phyloP scores from a whole-genome alignment of 2,329 filamentous ascomycete species.

The Phaeosphaeriaceae sp. region DNA sequence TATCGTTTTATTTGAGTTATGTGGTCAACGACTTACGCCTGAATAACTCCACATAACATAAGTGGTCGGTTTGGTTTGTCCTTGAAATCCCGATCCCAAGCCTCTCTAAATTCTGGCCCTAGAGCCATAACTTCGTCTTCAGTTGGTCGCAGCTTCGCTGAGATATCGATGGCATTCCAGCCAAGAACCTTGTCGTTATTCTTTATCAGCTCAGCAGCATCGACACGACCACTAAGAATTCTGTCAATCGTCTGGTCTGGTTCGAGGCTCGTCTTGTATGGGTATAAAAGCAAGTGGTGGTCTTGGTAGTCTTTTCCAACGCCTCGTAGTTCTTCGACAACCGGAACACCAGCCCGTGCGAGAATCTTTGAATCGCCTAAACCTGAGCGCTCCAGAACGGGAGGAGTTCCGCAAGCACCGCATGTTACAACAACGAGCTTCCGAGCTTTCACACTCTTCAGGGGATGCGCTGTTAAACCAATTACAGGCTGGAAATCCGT shows the following conservation, averaged over 20 bases:
- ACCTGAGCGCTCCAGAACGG: slow-evolving; percentile 67
- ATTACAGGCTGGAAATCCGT: slow-evolving; percentile 44
- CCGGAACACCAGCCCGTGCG: slow-evolving; percentile 57
- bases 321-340: slow-evolving; percentile 63
- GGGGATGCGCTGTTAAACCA: slow-evolving; percentile 41
- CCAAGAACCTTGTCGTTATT: slow-evolving; percentile 60
- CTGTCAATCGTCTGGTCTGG: slow-evolving; percentile 61
- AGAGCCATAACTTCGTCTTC: slow-evolving; percentile 60
- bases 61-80: slow-evolving; percentile 55
- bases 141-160: slow-evolving; percentile 62
- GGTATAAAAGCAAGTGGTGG: slow-evolving; percentile 62
- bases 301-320: slow-evolving; percentile 71
- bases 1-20: too few species aligned
- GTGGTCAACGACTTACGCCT: slow-evolving; percentile 38
- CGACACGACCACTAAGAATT: slow-evolving; percentile 57
- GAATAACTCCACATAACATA: slow-evolving; percentile 53
- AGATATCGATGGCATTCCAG: slow-evolving; percentile 65
- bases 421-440: slow-evolving; percentile 61
- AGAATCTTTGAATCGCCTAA: slow-evolving; percentile 62
- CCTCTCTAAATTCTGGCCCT: slow-evolving; percentile 59
- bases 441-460: slow-evolving; percentile 55
- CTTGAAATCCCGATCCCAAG: slow-evolving; percentile 65
- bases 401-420: slow-evolving; percentile 61
- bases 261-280: slow-evolving; percentile 57
- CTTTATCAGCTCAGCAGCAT: slow-evolving; percentile 54